Base-by-base conservation (phyloP, 768 basidiomycete genomes). In the Clitopilus passeckerianus region DNA sequence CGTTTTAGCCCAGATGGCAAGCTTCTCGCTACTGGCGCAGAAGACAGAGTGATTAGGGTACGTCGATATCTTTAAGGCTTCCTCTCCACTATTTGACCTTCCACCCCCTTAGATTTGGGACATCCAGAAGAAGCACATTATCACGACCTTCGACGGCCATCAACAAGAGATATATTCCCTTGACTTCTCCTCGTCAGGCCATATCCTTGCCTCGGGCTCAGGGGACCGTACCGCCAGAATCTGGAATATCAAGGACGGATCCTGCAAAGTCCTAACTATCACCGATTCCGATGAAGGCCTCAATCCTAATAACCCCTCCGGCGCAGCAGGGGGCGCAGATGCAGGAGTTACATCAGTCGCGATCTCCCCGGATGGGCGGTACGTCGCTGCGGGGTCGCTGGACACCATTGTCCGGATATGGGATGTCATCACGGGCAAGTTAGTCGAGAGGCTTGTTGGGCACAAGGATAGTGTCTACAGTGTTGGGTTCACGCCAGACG, bases 141-240 rank as follows among this genome's bases (percentile, higher is more conserved):
- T 87, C 58, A 87, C 84, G 62, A 77, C 91, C 9, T 93, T 95
- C 66, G 86, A 90, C 63, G 95, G 95, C 5, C 95, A 97, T 74
- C 85, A 86, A 66, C 90, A 93, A 68, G 95, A 96, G 68, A 94
- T 97, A 67, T 96, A 96, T 73, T 93, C 93, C 1, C 86, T 97
- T 63, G 93, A 91, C 71, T 96, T 95, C 73, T 91, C 92, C 1
- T 74, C 79, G n/a, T 91, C 95, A 65, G 94, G 95, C 6, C 80
- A 86, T 5, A 80, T 90, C 64, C 88, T 96, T 63, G 91, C 95
- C 9, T 94, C 92, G 3, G 95, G 94, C 15, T 94, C 91, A 0
- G 93, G 94, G 2, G 92, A 81, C 65, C 76, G 77, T 57, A 80
- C 80, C 0, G 76, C 78, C 14, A 71, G 79, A 14, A 77, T 82